These are phyloP conservation scores for Acacia pycnantha DNA, from an alignment of 331 rosid genomes.

Conservation along the genomic window DNA sequence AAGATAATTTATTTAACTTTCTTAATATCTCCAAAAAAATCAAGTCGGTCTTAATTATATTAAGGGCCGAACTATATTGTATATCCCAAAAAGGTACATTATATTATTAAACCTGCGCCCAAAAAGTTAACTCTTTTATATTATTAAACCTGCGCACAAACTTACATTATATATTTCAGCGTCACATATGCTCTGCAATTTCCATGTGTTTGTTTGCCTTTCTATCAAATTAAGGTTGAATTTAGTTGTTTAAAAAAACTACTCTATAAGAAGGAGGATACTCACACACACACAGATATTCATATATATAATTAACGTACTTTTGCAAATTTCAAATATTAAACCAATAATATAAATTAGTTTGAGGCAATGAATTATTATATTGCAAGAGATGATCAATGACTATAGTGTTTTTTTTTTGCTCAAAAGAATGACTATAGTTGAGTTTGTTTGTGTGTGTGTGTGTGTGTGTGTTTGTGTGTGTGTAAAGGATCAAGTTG, in stretches of 20 bases:
- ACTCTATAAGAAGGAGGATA: too few relatives aligned
- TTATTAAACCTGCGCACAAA: not conserved
- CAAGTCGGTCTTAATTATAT: too few relatives aligned
- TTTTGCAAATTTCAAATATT: not conserved
- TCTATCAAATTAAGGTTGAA: not conserved
- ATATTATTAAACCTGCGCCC: too few relatives aligned
- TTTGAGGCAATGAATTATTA: not conserved
- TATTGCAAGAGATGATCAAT: not conserved
- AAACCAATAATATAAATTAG: not conserved
- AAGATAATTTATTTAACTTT: too few relatives aligned
- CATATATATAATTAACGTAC: too few relatives aligned
- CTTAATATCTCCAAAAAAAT: too few relatives aligned
- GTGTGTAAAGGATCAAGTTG: not conserved
- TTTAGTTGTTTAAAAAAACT: too few relatives aligned
- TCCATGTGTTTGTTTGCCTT: not conserved
- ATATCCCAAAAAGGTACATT: not conserved
- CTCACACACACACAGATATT: too few relatives aligned
- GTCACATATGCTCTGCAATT: not conserved
- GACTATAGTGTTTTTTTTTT: too few relatives aligned
- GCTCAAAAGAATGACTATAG: not conserved
- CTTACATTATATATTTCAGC: not conserved
- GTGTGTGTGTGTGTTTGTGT: too few relatives aligned
- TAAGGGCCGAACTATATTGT: not conserved
- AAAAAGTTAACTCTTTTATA: too few relatives aligned
- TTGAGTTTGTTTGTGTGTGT: not conserved